phyloP scores from a whole-genome alignment of 2,329 filamentous ascomycete genomes.

The Fusarium sp. region DNA sequence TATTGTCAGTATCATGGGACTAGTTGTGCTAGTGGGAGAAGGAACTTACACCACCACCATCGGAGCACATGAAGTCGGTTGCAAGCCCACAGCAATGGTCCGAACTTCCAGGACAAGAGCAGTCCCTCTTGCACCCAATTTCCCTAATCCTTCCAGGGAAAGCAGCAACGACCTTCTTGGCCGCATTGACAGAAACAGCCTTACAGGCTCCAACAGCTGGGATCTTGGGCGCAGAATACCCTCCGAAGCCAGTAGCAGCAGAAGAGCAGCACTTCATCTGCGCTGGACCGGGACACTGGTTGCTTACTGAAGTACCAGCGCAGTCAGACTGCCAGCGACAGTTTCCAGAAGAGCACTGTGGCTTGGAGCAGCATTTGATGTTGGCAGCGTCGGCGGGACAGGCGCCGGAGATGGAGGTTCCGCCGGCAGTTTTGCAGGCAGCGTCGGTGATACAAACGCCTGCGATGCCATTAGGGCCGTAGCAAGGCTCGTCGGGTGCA shows the following conservation, averaged over 20 bases:
- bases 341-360: conserved; percentile 51
- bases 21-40: not conserved
- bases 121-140: conserved; percentile 50
- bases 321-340: conserved; percentile 55
- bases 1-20: not conserved
- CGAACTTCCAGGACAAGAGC: conserved; percentile 47
- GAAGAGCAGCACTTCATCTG: conserved; percentile 55
- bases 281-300: conserved; percentile 53
- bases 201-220: conserved; percentile 52
- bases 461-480: conserved; percentile 38
- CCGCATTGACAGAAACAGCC: conserved; percentile 50
- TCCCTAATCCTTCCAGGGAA: conserved; percentile 52
- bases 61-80: conserved; percentile 54
- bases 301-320: conserved; percentile 44
- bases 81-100: conserved; percentile 55
- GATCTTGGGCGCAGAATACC: conserved; percentile 49
- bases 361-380: conserved; percentile 58
- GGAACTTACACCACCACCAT: conserved; percentile 51
- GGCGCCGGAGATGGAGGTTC: conserved; percentile 51
- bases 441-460: conserved; percentile 55
- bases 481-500: conserved; percentile 50
- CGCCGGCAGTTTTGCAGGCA: conserved; percentile 52
- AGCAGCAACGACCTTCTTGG: conserved; percentile 50
- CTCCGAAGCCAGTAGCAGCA: conserved; percentile 49
- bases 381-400: conserved; percentile 53